A percentile compares a stretch with the other conserved stretches of the same genome.
These are phyloP conservation scores for Claviceps cyperi DNA, from an alignment of 2,329 filamentous ascomycete species.

Conservation along the genomic window DNA sequence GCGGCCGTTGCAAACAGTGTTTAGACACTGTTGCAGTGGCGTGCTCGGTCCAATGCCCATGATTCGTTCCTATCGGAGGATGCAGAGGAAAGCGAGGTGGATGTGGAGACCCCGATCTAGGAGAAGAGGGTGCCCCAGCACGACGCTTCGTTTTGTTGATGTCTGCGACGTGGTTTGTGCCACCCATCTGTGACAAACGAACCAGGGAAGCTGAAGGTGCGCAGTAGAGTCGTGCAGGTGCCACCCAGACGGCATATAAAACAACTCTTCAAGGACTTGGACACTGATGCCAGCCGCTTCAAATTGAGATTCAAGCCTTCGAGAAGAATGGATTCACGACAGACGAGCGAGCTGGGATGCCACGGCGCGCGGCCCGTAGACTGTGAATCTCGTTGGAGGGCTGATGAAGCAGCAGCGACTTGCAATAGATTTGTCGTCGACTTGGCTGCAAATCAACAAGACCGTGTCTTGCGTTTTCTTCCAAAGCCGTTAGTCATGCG, in stretches of 20 bases:
- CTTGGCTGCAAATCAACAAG: not conserved
- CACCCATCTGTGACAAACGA: not conserved
- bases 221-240: not conserved
- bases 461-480: not conserved
- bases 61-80: not conserved
- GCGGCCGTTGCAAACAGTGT: conserved; percentile 29
- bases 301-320: not conserved
- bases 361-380: not conserved
- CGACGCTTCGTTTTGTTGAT: not conserved
- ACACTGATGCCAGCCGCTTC: not conserved
- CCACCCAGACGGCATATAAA: not conserved
- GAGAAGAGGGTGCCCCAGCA: not conserved
- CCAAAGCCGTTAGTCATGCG: too few relatives aligned
- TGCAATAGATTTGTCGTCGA: not conserved
- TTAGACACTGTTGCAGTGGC: conserved; percentile 30
- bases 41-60: conserved; percentile 31
- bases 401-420: not conserved
- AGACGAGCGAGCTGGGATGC: not conserved
- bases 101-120: not conserved
- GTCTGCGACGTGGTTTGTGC: not conserved
- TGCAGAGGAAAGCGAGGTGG: not conserved
- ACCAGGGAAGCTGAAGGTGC: not conserved
- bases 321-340: not conserved
- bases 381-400: not conserved
- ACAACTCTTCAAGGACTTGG: not conserved